phyloP scores from a whole-genome alignment of 1,139 yeast genomes.

The Kodamaea plutei region DNA sequence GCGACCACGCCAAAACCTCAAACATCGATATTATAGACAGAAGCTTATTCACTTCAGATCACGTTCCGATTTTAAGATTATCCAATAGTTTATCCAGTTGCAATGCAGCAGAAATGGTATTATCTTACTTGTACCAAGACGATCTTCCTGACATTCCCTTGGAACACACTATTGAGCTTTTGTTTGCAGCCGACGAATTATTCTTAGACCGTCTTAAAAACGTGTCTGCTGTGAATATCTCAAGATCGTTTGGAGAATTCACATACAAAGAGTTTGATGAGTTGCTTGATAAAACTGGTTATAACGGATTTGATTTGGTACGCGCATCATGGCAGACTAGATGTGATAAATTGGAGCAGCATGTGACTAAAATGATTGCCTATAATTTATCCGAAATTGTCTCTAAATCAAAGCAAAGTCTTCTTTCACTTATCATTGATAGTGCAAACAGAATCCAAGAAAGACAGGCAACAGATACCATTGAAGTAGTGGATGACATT shows the following conservation, averaged over 20 bases:
- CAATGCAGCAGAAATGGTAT: slow-evolving; percentile 48
- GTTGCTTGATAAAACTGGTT: slow-evolving; percentile 21
- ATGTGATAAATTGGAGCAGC: slow-evolving; percentile 61
- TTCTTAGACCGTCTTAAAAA: slow-evolving; percentile 61
- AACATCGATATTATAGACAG: slow-evolving; percentile 20
- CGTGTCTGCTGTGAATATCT: slow-evolving; percentile 58
- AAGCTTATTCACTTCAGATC: slow-evolving; percentile 14
- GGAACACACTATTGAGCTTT: slow-evolving; percentile 48
- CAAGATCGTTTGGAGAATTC: slow-evolving; percentile 31
- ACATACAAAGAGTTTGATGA: slow-evolving; percentile 18
- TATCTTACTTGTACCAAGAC: slow-evolving; percentile 61
- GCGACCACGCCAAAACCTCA: slow-evolving; percentile 6
- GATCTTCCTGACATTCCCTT: slow-evolving; percentile 47
- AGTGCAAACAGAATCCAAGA: slow-evolving; percentile 56
- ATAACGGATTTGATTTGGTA: slow-evolving; percentile 52
- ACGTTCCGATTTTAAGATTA: slow-evolving; percentile 31
- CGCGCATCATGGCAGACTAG: slow-evolving; percentile 66
- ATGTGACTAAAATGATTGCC: slow-evolving; percentile 58
- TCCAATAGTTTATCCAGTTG: slow-evolving; percentile 22
- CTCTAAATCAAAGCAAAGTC: slow-evolving; percentile 19
- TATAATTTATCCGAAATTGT: slow-evolving; percentile 39
- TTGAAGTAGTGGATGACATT: slow-evolving; percentile 75
- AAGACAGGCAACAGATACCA: slow-evolving; percentile 73
- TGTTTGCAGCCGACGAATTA: slow-evolving; percentile 59
- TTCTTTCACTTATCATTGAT: slow-evolving; percentile 25